Evolutionary conservation across 805 yeast species (phyloP), one percentile per base, ranked within the genome.

Genomic region (Yamadazyma nakazawae): DNA sequence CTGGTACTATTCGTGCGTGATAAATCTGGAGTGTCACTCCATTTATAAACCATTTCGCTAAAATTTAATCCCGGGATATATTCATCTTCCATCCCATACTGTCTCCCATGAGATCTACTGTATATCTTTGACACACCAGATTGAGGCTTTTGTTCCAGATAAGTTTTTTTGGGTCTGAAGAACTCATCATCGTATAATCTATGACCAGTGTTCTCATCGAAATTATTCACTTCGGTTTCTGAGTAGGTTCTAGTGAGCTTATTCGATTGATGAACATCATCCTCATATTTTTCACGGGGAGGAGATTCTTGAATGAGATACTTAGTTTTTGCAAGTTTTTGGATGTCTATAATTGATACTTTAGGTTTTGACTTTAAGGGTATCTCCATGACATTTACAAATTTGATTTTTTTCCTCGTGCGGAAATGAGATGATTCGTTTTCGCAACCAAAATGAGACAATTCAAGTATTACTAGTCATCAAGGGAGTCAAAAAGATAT

Each of bases 21-120:
- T 30, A 51, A 32, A 40, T 49, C 50, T 9, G 55, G 55, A 9
- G 55, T 49, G 34, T 50, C 53, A 21, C 45, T 69, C 86, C 86
- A 82, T 45, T 69, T 67, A 42, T 67, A 61, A 1, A 80, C 52
- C 57, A 66, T 62, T 21, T 76, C 73, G 35, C 72, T 67, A 51
- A 82, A 83, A 54, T 82, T 82, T 25, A 86, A 68, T 40, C 84
- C 87, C 0, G 92, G 92, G 13, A 87, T 76, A 56, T 85, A 86
- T 57, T 87, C 94, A 60, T 85, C 92, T 56, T 82, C 85, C 53
- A 85, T 67, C 0, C 88, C 90, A 30, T 47, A 57, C 32, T 58
- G 60, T 9, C 47, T 38, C 38, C 63, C 63, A 34, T 70, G 72
- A 1, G 72, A 67, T 5, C 67, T 54, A 10, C 68, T 56, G 51